phyloP scores from a whole-genome alignment of 2,329 filamentous ascomycete genomes.

The Kalaharituber pfeilii region DNA sequence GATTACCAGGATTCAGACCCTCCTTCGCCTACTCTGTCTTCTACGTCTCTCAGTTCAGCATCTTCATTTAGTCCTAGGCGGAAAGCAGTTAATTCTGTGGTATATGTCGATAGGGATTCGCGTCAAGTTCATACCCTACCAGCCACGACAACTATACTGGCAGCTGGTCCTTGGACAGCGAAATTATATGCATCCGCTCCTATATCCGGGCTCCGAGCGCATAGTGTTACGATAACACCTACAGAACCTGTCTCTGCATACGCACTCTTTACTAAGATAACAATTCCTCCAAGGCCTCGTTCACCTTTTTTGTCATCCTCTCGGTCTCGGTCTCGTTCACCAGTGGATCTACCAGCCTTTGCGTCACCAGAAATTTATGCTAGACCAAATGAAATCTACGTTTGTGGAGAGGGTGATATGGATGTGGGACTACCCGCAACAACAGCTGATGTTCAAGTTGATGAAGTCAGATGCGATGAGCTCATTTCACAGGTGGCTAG shows the following conservation, averaged over 20 bases:
- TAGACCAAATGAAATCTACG: slow-evolving; percentile 79
- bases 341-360: slow-evolving; percentile 31
- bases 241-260: slow-evolving; percentile 48
- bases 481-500: slow-evolving; percentile 57
- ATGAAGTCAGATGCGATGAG: slow-evolving; percentile 63
- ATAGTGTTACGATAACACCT: slow-evolving; percentile 43
- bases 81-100: slow-evolving; percentile 31
- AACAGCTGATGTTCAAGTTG: slow-evolving; percentile 57
- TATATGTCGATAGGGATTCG: slow-evolving; percentile 39
- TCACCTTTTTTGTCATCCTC: slow-evolving; percentile 37
- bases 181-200: slow-evolving; percentile 40
- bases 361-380: slow-evolving; percentile 81
- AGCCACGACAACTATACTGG: slow-evolving; percentile 33
- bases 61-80: slow-evolving; percentile 27
- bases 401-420: slow-evolving; percentile 77
- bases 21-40: slow-evolving; percentile 29
- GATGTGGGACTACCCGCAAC: slow-evolving; percentile 56
- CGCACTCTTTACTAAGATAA: slow-evolving; percentile 73
- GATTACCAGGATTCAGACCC: slow-evolving; percentile 29
- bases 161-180: slow-evolving; percentile 47
- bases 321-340: slow-evolving; percentile 38
- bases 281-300: slow-evolving; percentile 8
- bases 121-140: slow-evolving; percentile 32
- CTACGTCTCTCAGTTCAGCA: slow-evolving; percentile 22
- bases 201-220: slow-evolving; percentile 42